Percentiles rank a stretch among this genome's conserved stretches.
Conservation (phyloP, 2,329 filamentous ascomycete genomes). For the Penicillium oxalicum region DNA sequence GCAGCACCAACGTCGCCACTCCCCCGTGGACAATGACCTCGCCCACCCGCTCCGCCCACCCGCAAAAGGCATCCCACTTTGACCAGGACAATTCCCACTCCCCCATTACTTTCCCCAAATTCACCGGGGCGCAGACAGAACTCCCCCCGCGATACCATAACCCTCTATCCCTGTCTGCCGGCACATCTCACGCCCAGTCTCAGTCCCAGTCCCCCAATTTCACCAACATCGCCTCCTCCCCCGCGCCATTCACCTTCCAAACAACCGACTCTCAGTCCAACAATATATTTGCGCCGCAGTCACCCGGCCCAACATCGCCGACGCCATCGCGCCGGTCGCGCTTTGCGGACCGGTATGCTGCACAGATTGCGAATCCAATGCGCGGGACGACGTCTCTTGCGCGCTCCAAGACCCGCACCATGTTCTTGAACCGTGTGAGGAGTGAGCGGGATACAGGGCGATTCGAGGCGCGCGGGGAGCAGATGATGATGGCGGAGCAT, state of each 20-base stretch:
- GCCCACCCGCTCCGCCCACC: constrained; percentile 5
- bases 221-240: constrained; percentile 2
- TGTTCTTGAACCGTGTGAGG: constrained; percentile 40
- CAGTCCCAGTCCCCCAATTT: background rate
- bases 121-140: constrained; percentile 6
- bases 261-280: background rate
- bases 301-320: constrained; percentile 12
- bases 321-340: constrained; percentile 16
- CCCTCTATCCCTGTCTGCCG: background rate
- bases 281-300: constrained; percentile 6
- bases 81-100: constrained; percentile 9
- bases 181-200: background rate
- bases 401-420: constrained; percentile 32
- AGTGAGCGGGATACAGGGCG: constrained; percentile 35
- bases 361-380: constrained; percentile 31
- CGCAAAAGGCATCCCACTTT: constrained; percentile 3
- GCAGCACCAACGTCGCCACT: constrained; percentile 16
- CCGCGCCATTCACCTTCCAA: background rate
- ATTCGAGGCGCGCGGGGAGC: constrained; percentile 39
- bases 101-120: constrained; percentile 9
- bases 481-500: constrained; percentile 40
- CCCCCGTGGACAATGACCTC: constrained; percentile 19
- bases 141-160: background rate
- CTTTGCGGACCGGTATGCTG: constrained; percentile 34
- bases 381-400: constrained; percentile 22